Conservation (phyloP, 2,329 filamentous ascomycete genomes). For the Colletotrichum musae region DNA sequence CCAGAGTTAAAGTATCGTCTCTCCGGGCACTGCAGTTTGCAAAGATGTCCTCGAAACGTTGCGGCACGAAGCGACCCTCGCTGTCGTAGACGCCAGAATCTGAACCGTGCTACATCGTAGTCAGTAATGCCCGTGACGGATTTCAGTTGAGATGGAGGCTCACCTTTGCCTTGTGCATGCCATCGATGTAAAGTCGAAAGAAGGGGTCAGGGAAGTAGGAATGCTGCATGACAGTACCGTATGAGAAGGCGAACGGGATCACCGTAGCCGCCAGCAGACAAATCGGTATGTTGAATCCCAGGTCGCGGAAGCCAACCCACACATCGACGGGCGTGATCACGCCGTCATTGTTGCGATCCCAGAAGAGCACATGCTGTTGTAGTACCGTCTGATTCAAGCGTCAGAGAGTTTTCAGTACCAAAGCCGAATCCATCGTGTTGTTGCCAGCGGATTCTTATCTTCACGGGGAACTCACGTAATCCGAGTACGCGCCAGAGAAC, state of each 20-base stretch:
- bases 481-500: constrained; percentile 10
- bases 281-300: constrained; percentile 54
- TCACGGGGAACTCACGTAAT: constrained; percentile 20
- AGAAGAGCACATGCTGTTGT: constrained; percentile 57
- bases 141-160: background rate
- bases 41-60: constrained; percentile 64
- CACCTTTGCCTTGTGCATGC: constrained; percentile 56
- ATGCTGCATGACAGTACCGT: constrained; percentile 54
- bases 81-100: constrained; percentile 60
- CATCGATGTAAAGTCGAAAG: constrained; percentile 50
- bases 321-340: constrained; percentile 54
- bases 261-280: constrained; percentile 53
- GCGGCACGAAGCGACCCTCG: constrained; percentile 61
- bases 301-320: constrained; percentile 53
- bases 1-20: constrained; percentile 52
- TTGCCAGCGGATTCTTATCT: background rate
- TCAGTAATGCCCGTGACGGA: accelerated
- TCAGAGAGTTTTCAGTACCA: background rate
- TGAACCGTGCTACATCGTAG: constrained; percentile 55
- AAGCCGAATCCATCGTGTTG: background rate
- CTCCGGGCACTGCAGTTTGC: constrained; percentile 55
- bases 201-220: constrained; percentile 51
- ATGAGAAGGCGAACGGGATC: constrained; percentile 58
- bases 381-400: constrained; percentile 46
- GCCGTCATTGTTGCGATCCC: constrained; percentile 55